Evolutionary conservation across 306 rosid genomes (phyloP).

Genomic region (Rosa chinensis): DNA sequence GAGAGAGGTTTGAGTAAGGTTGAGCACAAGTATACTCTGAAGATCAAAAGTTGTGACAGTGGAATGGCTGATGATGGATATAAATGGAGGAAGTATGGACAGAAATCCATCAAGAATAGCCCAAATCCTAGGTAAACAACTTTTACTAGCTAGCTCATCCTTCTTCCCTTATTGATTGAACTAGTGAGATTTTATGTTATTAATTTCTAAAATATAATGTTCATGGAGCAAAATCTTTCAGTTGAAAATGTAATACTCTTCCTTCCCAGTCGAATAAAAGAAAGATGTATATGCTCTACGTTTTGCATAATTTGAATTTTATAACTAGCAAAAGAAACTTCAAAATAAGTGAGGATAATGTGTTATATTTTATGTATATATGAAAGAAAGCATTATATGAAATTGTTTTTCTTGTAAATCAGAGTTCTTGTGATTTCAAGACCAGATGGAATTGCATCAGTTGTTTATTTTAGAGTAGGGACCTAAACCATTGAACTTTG

Average conservation of each 20-base stretch:
- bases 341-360: not conserved
- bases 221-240: not conserved
- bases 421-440: not conserved
- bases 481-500: constrained; percentile 35
- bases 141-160: not conserved
- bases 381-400: not conserved
- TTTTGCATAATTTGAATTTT: not conserved
- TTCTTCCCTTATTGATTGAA: not conserved
- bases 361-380: not conserved
- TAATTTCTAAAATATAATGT: not conserved
- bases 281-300: not conserved
- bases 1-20: constrained; percentile 66
- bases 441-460: constrained; percentile 1
- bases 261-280: not conserved
- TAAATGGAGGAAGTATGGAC: constrained; percentile 94
- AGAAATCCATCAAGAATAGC: constrained; percentile 85
- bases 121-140: constrained; percentile 77
- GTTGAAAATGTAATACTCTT: not conserved
- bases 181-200: not conserved
- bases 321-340: not conserved
- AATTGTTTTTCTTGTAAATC: not conserved
- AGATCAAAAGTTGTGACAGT: constrained; percentile 76
- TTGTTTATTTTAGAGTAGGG: constrained; percentile 12
- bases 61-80: constrained; percentile 91
- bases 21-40: constrained; percentile 81